A percentile compares a stretch with the other conserved stretches of the same genome.
These are phyloP conservation scores for Pseudogymnoascus sp. DNA, from an alignment of 2,329 filamentous ascomycete genomes.

Conservation along the genomic window DNA sequence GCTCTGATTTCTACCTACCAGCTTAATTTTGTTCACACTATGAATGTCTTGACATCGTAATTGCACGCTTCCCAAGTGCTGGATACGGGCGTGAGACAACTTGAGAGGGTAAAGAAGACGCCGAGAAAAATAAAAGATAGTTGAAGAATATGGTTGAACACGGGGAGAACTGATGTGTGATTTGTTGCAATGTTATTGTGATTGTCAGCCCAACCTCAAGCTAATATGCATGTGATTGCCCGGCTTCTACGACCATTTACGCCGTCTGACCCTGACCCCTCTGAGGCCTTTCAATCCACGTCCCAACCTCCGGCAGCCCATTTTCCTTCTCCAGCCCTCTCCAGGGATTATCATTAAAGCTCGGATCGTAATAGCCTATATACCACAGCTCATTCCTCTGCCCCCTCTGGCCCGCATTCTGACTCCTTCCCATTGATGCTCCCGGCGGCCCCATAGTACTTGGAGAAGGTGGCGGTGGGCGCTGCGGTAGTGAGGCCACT, in stretches of 20 bases:
- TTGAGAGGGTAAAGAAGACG: not conserved
- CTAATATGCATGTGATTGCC: not conserved
- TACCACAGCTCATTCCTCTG: constrained; percentile 47
- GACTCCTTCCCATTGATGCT: not conserved
- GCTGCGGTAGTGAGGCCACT: not conserved
- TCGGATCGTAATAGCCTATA: constrained; percentile 58
- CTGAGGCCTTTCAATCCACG: constrained; percentile 33
- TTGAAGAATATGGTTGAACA: not conserved
- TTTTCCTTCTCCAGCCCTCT: constrained; percentile 41
- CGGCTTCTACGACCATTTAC: not conserved
- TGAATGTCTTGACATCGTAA: constrained; percentile 7
- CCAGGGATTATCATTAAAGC: constrained; percentile 68
- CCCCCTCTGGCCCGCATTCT: constrained; percentile 22
- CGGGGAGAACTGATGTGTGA: not conserved
- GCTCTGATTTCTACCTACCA: constrained; percentile 7
- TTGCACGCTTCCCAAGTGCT: constrained; percentile 12
- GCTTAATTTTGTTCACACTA: constrained; percentile 5
- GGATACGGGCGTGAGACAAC: constrained; percentile 10
- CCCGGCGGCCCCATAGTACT: not conserved
- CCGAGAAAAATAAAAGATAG: not conserved
- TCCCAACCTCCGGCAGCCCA: constrained; percentile 36
- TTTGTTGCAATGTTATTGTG: constrained; percentile 1
- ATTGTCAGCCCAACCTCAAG: not conserved
- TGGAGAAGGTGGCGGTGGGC: not conserved
- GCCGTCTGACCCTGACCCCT: not conserved